A percentile compares a stretch with the other conserved stretches of the same genome.
phyloP scores from a whole-genome alignment of 176 grass and related monocot species.

The Chrysopogon serrulatus region DNA sequence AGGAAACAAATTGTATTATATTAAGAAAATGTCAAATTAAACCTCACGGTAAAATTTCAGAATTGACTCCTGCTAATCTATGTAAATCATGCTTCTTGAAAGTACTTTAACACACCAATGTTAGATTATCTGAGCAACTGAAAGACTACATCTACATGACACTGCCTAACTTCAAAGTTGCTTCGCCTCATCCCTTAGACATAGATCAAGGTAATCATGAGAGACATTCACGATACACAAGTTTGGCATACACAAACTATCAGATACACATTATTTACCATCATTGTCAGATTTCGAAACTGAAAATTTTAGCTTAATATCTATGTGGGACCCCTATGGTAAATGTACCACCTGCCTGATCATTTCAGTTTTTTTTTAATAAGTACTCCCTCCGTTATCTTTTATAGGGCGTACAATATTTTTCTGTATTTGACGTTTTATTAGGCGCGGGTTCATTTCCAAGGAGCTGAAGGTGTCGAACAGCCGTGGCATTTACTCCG shows the following conservation, averaged over 20 bases:
- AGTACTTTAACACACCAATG: background rate
- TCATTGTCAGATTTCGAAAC: background rate
- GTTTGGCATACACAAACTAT: background rate
- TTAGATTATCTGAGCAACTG: background rate
- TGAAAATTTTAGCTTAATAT: background rate
- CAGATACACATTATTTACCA: background rate
- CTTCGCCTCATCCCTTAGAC: background rate
- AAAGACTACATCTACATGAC: background rate
- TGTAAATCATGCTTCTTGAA: background rate
- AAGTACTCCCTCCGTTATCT: too few relatives aligned
- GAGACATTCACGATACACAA: background rate
- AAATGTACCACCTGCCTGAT: background rate
- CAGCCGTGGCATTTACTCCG: too few relatives aligned
- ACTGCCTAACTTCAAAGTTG: background rate
- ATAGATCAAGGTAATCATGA: background rate
- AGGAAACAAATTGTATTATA: background rate
- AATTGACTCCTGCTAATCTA: background rate
- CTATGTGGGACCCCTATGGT: background rate
- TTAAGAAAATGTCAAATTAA: background rate
- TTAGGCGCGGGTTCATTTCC: too few relatives aligned
- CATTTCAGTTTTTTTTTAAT: background rate
- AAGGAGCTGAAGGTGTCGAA: too few relatives aligned
- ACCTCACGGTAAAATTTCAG: background rate
- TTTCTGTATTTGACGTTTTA: too few relatives aligned
- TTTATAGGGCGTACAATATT: too few relatives aligned